phyloP scores from a whole-genome alignment of 805 yeast genomes.

The Sungouiella blattae region DNA sequence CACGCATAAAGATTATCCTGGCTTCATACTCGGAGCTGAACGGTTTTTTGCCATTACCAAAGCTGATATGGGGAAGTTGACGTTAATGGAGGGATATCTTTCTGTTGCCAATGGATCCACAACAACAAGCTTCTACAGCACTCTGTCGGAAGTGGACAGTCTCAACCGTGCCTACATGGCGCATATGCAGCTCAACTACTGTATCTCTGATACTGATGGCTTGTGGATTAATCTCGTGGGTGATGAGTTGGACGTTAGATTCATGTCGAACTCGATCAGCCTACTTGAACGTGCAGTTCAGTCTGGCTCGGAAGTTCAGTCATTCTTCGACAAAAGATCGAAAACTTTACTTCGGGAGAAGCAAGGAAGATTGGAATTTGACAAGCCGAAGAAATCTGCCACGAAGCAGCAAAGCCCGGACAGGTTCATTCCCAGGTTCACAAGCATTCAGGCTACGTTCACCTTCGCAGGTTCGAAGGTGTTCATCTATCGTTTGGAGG shows the following conservation, averaged over 20 bases:
- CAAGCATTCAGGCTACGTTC: constrained; percentile 48
- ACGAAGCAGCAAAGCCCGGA: constrained; percentile 4
- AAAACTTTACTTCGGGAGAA: constrained; percentile 1
- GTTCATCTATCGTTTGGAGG: constrained; percentile 42
- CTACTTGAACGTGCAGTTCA: constrained; percentile 51
- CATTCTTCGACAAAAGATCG: constrained; percentile 23
- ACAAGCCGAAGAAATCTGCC: background rate
- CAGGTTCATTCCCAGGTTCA: constrained; percentile 21
- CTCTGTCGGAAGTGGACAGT: constrained; percentile 42
- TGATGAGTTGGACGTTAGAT: constrained; percentile 64
- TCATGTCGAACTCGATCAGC: constrained; percentile 53
- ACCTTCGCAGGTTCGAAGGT: constrained; percentile 71
- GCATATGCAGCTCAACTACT: constrained; percentile 56
- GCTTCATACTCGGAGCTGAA: constrained; percentile 77
- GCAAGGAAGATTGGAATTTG: constrained; percentile 3
- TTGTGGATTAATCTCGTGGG: constrained; percentile 57
- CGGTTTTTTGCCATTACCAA: constrained; percentile 64
- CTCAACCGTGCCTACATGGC: constrained; percentile 68
- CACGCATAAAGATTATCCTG: constrained; percentile 49
- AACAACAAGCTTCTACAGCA: constrained; percentile 47
- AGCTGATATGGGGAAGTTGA: constrained; percentile 59
- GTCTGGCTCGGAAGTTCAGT: constrained; percentile 45
- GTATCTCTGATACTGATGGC: constrained; percentile 28
- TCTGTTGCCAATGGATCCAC: constrained; percentile 66
- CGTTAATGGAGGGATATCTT: constrained; percentile 64